Evolutionary conservation across 2,329 filamentous ascomycete species (phyloP).

Genomic region (Talaromyces rugulosus): DNA sequence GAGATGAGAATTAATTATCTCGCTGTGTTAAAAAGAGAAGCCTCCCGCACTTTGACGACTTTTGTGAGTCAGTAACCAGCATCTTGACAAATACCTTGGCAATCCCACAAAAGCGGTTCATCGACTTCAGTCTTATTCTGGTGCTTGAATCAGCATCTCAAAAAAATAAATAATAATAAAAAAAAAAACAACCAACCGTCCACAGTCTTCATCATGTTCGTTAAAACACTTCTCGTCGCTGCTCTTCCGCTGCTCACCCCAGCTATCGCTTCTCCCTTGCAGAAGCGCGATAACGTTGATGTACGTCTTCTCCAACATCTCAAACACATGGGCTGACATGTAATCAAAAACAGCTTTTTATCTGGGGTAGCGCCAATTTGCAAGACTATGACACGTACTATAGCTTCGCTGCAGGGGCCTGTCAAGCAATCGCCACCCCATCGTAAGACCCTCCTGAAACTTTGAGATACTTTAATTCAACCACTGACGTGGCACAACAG

Average conservation of each 20-base stretch:
- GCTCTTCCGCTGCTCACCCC: not conserved
- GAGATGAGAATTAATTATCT: not conserved
- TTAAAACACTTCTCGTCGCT: not conserved
- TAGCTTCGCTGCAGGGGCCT: conserved; percentile 7
- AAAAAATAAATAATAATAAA: too few relatives aligned
- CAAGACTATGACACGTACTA: conserved; percentile 3
- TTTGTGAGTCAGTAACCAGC: not conserved
- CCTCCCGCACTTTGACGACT: not conserved
- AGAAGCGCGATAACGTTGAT: conserved; percentile 7
- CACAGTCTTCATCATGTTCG: not conserved
- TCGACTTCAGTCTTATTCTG: too few relatives aligned
- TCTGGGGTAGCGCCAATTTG: conserved; percentile 5
- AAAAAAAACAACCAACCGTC: not conserved
- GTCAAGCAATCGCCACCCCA: conserved; percentile 7
- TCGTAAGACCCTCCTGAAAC: not conserved
- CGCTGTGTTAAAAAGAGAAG: not conserved
- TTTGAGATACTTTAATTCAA: not conserved
- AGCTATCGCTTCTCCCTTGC: not conserved
- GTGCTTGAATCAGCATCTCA: not conserved
- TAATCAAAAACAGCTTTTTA: conserved; percentile 7
- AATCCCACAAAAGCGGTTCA: too few relatives aligned
- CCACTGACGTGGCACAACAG: not conserved
- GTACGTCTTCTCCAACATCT: not conserved
- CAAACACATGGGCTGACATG: not conserved
- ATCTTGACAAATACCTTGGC: too few relatives aligned